A percentile compares a stretch with the other conserved stretches of the same genome.
These are phyloP conservation scores for Vigna angularis DNA, from an alignment of 306 rosid genomes.

Conservation along the genomic window DNA sequence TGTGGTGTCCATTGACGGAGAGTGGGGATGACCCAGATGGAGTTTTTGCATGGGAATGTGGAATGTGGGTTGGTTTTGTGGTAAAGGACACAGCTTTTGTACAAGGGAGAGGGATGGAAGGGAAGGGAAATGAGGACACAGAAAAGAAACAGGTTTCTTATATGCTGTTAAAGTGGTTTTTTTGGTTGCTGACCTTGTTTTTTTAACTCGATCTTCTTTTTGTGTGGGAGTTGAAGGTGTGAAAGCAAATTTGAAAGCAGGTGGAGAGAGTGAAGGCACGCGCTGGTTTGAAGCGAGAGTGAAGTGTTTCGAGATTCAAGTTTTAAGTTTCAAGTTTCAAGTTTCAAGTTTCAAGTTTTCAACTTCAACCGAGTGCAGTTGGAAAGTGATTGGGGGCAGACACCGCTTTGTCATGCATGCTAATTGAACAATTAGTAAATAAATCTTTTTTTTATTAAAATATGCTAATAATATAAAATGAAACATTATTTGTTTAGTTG, in stretches of 20 bases:
- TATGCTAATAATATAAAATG: too few relatives aligned
- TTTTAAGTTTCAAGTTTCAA: too few relatives aligned
- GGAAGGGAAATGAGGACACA: background rate
- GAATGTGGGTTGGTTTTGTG: background rate
- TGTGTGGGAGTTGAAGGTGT: background rate
- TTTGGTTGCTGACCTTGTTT: too few relatives aligned
- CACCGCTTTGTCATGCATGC: background rate
- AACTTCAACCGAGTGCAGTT: background rate
- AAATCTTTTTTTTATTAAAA: too few relatives aligned
- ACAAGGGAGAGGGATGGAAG: background rate
- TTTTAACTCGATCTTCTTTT: background rate
- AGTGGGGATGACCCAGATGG: slow-evolving; percentile 54
- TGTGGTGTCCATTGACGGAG: slow-evolving; percentile 19
- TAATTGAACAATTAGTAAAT: too few relatives aligned
- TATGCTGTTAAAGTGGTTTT: background rate
- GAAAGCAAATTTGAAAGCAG: slow-evolving; percentile 32
- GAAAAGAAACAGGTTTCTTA: background rate
- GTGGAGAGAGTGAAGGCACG: background rate
- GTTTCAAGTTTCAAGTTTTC: too few relatives aligned
- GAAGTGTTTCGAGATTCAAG: background rate
- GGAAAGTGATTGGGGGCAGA: background rate
- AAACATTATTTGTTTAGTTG: too few relatives aligned
- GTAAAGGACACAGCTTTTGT: slow-evolving; percentile 14
- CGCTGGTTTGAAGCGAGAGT: background rate
- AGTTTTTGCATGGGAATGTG: slow-evolving; percentile 34